A percentile compares a stretch with the other conserved stretches of the same genome.
These are phyloP conservation scores for Mucor racemosus DNA, from an alignment of 371 early-diverging fungal genomes.

Conservation along the genomic window DNA sequence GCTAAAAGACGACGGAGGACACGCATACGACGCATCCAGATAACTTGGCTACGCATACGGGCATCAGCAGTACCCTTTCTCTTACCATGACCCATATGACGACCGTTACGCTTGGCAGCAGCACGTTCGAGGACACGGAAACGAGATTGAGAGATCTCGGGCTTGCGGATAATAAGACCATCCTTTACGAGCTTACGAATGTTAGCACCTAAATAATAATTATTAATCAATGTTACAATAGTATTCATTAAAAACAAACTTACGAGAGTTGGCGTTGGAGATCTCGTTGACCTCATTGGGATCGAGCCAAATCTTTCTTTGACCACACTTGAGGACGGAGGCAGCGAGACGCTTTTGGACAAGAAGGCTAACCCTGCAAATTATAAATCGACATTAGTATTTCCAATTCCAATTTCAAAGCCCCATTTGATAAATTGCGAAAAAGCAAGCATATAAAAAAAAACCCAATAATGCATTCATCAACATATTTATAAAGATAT, in stretches of 20 bases:
- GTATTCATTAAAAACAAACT: slow-evolving; percentile 34
- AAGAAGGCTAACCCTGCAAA: slow-evolving; percentile 75
- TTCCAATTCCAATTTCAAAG: too few relatives aligned
- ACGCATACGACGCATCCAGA: slow-evolving; percentile 99
- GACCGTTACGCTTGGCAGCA: slow-evolving; percentile 98
- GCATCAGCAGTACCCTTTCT: slow-evolving; percentile 99
- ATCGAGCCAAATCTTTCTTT: slow-evolving; percentile 99
- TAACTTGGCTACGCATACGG: slow-evolving; percentile 95
- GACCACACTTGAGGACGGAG: slow-evolving; percentile 97
- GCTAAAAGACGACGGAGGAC: slow-evolving; percentile 97
- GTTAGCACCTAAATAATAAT: slow-evolving; percentile 77
- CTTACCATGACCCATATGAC: slow-evolving; percentile 99
- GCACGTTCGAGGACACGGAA: slow-evolving; percentile 94
- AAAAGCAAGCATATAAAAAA: not conserved
- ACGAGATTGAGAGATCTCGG: slow-evolving; percentile 91
- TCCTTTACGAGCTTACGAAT: slow-evolving; percentile 97
- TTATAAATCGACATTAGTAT: not conserved
- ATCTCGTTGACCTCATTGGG: slow-evolving; percentile 97
- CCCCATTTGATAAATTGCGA: too few relatives aligned
- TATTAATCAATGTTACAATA: not conserved
- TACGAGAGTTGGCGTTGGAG: slow-evolving; percentile 96
- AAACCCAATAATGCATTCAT: too few relatives aligned
- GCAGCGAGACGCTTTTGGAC: slow-evolving; percentile 97
- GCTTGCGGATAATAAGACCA: slow-evolving; percentile 98
- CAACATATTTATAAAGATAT: too few relatives aligned